These are phyloP conservation scores for Starmerella bombi DNA, from an alignment of 805 yeast species.

Conservation along the genomic window DNA sequence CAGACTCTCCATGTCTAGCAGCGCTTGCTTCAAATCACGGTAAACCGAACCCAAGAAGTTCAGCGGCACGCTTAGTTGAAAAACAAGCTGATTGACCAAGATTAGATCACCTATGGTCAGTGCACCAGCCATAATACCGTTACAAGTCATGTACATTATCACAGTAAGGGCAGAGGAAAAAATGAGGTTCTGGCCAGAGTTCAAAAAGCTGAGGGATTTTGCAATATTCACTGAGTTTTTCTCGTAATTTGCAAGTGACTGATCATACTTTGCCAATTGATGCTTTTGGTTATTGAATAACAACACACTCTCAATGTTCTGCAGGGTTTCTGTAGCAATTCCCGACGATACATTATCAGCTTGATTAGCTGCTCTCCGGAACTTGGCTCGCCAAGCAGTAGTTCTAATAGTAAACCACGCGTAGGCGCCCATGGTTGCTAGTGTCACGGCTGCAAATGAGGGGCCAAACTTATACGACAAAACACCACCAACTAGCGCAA, in stretches of 20 bases:
- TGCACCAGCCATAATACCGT: constrained; percentile 72
- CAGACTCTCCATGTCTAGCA: constrained; percentile 89
- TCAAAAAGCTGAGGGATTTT: constrained; percentile 58
- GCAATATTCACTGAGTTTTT: constrained; percentile 57
- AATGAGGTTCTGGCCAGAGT: constrained; percentile 65
- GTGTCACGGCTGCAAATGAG: constrained; percentile 77
- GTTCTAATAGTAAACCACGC: constrained; percentile 78
- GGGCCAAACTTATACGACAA: constrained; percentile 85
- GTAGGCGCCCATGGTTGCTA: constrained; percentile 78
- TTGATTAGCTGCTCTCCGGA: constrained; percentile 74
- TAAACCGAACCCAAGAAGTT: constrained; percentile 93
- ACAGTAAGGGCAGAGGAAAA: constrained; percentile 82
- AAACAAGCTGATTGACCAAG: constrained; percentile 85
- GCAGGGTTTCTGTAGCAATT: constrained; percentile 84
- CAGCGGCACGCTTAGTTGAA: constrained; percentile 87
- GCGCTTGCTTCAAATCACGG: constrained; percentile 82
- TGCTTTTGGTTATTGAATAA: constrained; percentile 80
- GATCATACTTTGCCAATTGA: constrained; percentile 69
- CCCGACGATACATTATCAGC: constrained; percentile 96
- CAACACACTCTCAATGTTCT: constrained; percentile 88
- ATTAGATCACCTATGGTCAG: constrained; percentile 92
- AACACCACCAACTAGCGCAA: constrained; percentile 83
- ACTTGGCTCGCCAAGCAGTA: constrained; percentile 91
- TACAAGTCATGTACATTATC: constrained; percentile 97
- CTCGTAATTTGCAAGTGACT: constrained; percentile 60